Evolutionary conservation across 1,284 basidiomycete species (phyloP), one percentile per base, ranked within the genome.

Genomic region (Entoloma clypeatum): DNA sequence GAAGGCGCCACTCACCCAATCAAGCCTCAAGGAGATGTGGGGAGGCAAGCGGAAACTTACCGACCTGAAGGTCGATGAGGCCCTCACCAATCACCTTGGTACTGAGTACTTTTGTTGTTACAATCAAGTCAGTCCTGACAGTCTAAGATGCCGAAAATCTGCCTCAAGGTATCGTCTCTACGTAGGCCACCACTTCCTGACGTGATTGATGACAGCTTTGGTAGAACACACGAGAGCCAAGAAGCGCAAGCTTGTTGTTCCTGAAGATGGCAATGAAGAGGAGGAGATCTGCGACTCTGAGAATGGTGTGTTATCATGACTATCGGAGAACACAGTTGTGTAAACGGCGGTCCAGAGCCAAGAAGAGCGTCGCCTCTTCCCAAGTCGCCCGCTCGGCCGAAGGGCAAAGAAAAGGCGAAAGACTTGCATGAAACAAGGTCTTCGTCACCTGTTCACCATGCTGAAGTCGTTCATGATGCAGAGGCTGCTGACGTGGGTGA

Each of bases 21-120:
- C 84, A 14, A 86, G 67, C 53, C 71, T 90, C 23, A 71, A 74
- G 46, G 83, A 87, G 45, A 71, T 86, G 68, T 89, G 84, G 82
- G 69, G 69, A 26, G 68, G 64, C 47, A 79, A 77, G 59, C 74
- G 67, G 54, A 67, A 64, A 51, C 52, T 45, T 41, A 59, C 50
- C 39, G 49, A 47, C 53, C 52, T 55, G 46, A 44, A 52, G 35
- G 40, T 47, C 45, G 50, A 48, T 42, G 24, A 51, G 45, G 57
- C 50, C 45, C 48, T 44, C 31, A 49, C 53, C 38, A n/a, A 49
- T 51, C 54, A 61, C 6, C 57, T 55, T 30, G 43, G 55, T 26
- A 67, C 69, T 56, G 51, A 59, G 4, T n/a, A n/a, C n/a, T n/a
- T n/a, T n/a, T n/a, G n/a, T n/a, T n/a, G n/a, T n/a, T n/a, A n/a